Percentiles rank a stretch among this genome's conserved stretches.
Evolutionary conservation across 2,329 filamentous ascomycete genomes (phyloP).

Genomic region (Ascochyta rabiei): DNA sequence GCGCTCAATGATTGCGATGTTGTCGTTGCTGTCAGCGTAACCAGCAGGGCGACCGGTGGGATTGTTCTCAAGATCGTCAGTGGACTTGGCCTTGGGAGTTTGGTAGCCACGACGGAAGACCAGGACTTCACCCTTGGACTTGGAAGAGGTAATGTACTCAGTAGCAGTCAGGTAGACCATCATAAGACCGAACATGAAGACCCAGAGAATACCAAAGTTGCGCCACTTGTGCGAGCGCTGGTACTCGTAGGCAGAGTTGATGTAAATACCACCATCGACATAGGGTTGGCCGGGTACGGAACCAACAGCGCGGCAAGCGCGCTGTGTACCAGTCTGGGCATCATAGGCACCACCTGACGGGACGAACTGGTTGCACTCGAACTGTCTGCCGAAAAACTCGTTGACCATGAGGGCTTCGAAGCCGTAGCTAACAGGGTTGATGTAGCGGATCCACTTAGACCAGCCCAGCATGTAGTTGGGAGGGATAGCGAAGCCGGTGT

Average conservation of each 20-base stretch:
- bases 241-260: slow-evolving; percentile 44
- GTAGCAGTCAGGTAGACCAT: slow-evolving; percentile 51
- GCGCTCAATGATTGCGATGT: slow-evolving; percentile 58
- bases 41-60: slow-evolving; percentile 37
- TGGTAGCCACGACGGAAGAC: slow-evolving; percentile 57
- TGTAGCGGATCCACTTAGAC: slow-evolving; percentile 83
- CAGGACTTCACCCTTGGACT: slow-evolving; percentile 59
- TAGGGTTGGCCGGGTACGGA: slow-evolving; percentile 45
- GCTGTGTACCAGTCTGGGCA: slow-evolving; percentile 29
- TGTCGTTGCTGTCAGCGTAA: slow-evolving; percentile 45
- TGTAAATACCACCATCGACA: slow-evolving; percentile 50
- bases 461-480: slow-evolving; percentile 73
- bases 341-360: slow-evolving; percentile 51
- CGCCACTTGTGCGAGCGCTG: slow-evolving; percentile 52
- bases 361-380: slow-evolving; percentile 55
- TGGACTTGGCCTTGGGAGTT: slow-evolving; percentile 56
- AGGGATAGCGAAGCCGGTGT: slow-evolving; percentile 69
- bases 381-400: slow-evolving; percentile 74
- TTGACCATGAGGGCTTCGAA: slow-evolving; percentile 85
- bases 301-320: slow-evolving; percentile 52
- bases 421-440: slow-evolving; percentile 78
- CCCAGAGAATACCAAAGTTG: slow-evolving; percentile 55
- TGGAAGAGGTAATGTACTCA: slow-evolving; percentile 56
- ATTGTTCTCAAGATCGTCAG: slow-evolving; percentile 50
- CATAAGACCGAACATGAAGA: slow-evolving; percentile 53